A percentile compares a stretch with the other conserved stretches of the same genome.
phyloP scores from a whole-genome alignment of 1,139 yeast genomes.

The Saccharomyces hybrid region DNA sequence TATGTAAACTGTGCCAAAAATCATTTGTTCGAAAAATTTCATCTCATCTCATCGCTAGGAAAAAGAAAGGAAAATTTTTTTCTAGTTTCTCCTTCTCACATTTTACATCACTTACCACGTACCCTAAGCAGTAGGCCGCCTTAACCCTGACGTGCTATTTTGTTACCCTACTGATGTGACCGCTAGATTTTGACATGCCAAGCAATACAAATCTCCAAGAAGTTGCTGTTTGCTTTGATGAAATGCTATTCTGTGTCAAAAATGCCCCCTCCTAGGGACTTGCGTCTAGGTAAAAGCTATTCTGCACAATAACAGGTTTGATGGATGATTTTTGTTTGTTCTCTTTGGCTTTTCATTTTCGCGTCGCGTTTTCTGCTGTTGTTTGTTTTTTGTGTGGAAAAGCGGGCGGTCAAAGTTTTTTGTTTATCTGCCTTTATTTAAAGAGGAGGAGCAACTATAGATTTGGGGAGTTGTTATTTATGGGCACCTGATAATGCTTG shows the following conservation, averaged over 20 bases:
- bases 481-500: background rate
- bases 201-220: background rate
- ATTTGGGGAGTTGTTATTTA: background rate
- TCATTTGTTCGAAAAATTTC: constrained; percentile 4
- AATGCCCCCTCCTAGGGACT: background rate
- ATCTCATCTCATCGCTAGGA: constrained; percentile 18
- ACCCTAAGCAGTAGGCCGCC: background rate
- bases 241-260: background rate
- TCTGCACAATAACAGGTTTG: background rate
- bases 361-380: background rate
- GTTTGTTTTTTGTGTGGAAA: constrained; percentile 1
- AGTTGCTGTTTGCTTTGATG: background rate
- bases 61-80: constrained; percentile 13
- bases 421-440: constrained; percentile 1
- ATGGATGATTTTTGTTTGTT: background rate
- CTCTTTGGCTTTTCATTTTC: background rate
- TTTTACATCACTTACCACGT: constrained; percentile 5
- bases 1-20: background rate
- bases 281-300: background rate
- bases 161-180: background rate
- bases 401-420: background rate
- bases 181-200: background rate
- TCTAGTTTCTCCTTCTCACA: constrained; percentile 1
- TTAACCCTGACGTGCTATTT: background rate
- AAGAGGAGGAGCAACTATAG: background rate